Evolutionary conservation across 306 rosid genomes (phyloP).

Genomic region (Dryas drummondii): DNA sequence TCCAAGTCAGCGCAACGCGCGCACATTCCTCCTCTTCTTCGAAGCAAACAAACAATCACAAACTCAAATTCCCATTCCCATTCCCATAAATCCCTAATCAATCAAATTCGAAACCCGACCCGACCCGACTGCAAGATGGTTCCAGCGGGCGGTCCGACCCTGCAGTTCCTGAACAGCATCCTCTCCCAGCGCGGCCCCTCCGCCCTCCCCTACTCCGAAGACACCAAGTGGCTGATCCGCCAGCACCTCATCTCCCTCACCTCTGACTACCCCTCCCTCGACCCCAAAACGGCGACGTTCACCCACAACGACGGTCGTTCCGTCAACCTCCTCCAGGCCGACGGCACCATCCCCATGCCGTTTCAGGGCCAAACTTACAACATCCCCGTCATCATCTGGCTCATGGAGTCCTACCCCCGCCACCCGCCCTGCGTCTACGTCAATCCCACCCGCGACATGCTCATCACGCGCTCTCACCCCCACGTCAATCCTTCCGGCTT

Average conservation of each 20-base stretch:
- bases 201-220: conserved; percentile 80
- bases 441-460: conserved; percentile 91
- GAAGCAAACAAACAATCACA: no score
- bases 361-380: conserved; percentile 79
- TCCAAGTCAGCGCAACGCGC: no score
- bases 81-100: no score
- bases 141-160: conserved; percentile 4
- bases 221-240: conserved; percentile 88
- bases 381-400: conserved; percentile 89
- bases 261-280: conserved; percentile 59
- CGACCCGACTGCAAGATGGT: neutral
- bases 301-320: conserved; percentile 96
- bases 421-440: conserved; percentile 84
- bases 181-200: conserved; percentile 96
- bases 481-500: conserved; percentile 79
- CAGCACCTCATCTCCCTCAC: conserved; percentile 71
- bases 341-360: conserved; percentile 80
- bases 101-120: no score
- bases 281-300: conserved; percentile 80
- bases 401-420: conserved; percentile 91
- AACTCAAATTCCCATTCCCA: no score
- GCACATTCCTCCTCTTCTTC: no score
- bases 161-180: conserved; percentile 81
- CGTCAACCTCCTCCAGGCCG: conserved; percentile 87
- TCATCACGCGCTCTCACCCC: conserved; percentile 85